Percentiles rank a stretch among this genome's conserved stretches.
Conservation (phyloP, 768 basidiomycete genomes). For the Pisolithus marmoratus region DNA sequence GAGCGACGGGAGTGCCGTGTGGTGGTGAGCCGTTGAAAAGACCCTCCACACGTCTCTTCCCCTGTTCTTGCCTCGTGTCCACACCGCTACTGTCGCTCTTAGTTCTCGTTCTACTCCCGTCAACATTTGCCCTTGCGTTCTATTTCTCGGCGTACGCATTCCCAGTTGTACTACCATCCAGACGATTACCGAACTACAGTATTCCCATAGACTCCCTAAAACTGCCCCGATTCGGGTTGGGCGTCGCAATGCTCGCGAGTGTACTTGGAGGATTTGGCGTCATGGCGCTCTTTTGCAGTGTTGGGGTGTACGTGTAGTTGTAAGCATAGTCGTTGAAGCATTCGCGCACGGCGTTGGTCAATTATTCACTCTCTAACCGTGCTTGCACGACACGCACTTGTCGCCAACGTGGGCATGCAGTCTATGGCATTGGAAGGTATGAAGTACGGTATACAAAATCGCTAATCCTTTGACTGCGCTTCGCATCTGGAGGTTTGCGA, state of each 20-base stretch:
- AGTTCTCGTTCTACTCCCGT: constrained; percentile 63
- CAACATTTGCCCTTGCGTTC: constrained; percentile 82
- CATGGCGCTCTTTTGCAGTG: constrained; percentile 82
- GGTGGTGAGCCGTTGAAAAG: constrained; percentile 31
- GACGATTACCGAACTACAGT: constrained; percentile 2
- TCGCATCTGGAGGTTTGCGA: constrained; percentile 58
- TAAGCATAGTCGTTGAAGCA: too few relatives aligned
- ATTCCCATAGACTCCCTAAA: constrained; percentile 63
- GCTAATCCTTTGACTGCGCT: constrained; percentile 95
- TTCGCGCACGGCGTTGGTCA: constrained; percentile 16
- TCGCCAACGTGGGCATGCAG: constrained; percentile 5
- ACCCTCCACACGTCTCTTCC: constrained; percentile 61
- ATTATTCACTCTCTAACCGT: constrained; percentile 82
- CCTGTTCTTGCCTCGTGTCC: constrained; percentile 68
- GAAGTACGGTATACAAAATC: constrained; percentile 84
- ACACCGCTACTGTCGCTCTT: constrained; percentile 64
- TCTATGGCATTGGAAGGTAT: background rate
- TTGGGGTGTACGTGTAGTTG: constrained; percentile 73
- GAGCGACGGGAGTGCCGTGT: constrained; percentile 9
- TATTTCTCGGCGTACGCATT: constrained; percentile 81
- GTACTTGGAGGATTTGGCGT: constrained; percentile 82
- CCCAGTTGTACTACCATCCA: constrained; percentile 2
- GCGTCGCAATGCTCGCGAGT: constrained; percentile 69
- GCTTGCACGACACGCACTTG: constrained; percentile 71
- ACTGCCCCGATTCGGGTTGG: constrained; percentile 50